These are phyloP conservation scores for Chrysoporthe cubensis DNA, from an alignment of 2,329 filamentous ascomycete species.

Conservation along the genomic window DNA sequence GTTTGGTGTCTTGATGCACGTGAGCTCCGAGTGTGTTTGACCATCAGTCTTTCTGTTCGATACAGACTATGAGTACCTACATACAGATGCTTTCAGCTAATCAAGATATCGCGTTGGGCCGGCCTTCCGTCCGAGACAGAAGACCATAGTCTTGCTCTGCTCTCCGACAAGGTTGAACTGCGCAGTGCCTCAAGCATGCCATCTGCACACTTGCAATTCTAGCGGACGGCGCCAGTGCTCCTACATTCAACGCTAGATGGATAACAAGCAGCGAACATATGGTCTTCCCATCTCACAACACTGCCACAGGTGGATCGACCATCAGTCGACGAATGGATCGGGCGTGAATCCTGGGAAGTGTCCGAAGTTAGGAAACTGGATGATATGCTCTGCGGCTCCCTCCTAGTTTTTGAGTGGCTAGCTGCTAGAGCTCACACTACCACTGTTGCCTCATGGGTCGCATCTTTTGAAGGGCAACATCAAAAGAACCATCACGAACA, in stretches of 20 bases:
- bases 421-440: not conserved
- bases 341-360: not conserved
- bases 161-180: not conserved
- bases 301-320: not conserved
- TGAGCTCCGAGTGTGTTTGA: not conserved
- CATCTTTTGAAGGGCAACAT: not conserved
- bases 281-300: not conserved
- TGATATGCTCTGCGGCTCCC: not conserved
- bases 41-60: not conserved
- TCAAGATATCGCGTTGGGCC: not conserved
- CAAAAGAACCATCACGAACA: conserved; percentile 1
- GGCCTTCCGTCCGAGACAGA: not conserved
- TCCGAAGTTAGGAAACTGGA: not conserved
- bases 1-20: not conserved
- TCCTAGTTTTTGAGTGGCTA: not conserved
- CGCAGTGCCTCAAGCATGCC: not conserved
- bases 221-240: not conserved
- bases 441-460: not conserved
- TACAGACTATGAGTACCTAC: not conserved
- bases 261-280: not conserved
- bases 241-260: not conserved
- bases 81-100: not conserved
- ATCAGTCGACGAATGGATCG: not conserved
- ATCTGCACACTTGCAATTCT: not conserved
- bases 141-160: not conserved